Evolutionary conservation across 225 moss, liverwort and hornwort species (phyloP).

Genomic region (Straminergon stramineum): DNA sequence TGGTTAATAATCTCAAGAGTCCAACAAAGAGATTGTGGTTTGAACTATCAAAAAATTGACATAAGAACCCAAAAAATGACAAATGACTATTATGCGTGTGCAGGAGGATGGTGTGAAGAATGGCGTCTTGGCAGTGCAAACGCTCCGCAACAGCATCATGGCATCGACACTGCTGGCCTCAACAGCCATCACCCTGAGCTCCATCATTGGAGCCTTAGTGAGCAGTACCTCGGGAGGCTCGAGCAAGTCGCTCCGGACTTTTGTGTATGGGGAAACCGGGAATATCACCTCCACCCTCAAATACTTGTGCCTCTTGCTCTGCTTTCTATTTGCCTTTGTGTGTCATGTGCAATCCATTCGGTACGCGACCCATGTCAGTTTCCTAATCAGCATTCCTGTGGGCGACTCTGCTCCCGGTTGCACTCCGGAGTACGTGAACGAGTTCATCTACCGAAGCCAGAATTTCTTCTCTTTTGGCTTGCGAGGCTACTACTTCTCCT

Average conservation of each 20-base stretch:
- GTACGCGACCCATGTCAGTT: constrained; percentile 70
- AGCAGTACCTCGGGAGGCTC: constrained; percentile 20
- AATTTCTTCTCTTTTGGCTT: constrained; percentile 73
- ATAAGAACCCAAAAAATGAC: not conserved
- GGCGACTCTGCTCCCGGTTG: constrained; percentile 60
- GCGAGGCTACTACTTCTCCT: constrained; percentile 72
- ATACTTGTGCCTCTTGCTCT: constrained; percentile 57
- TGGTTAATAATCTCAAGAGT: not conserved
- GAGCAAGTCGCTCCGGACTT: constrained; percentile 14
- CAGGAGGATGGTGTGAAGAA: constrained; percentile 76
- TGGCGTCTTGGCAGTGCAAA: constrained; percentile 77
- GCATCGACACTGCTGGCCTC: constrained; percentile 78
- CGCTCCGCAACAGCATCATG: constrained; percentile 92
- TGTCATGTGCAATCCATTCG: constrained; percentile 78
- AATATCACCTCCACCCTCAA: constrained; percentile 33
- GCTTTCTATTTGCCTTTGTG: constrained; percentile 61
- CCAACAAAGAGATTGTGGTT: not conserved
- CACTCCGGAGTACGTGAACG: constrained; percentile 62
- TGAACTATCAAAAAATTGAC: not conserved
- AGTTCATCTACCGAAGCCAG: constrained; percentile 46
- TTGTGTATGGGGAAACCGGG: constrained; percentile 47
- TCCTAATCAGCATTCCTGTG: constrained; percentile 64
- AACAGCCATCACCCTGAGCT: constrained; percentile 77
- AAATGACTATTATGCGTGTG: not conserved
- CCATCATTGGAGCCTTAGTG: constrained; percentile 58